These are phyloP conservation scores for Hypericum perforatum DNA, from an alignment of 345 rosid genomes.

Conservation along the genomic window DNA sequence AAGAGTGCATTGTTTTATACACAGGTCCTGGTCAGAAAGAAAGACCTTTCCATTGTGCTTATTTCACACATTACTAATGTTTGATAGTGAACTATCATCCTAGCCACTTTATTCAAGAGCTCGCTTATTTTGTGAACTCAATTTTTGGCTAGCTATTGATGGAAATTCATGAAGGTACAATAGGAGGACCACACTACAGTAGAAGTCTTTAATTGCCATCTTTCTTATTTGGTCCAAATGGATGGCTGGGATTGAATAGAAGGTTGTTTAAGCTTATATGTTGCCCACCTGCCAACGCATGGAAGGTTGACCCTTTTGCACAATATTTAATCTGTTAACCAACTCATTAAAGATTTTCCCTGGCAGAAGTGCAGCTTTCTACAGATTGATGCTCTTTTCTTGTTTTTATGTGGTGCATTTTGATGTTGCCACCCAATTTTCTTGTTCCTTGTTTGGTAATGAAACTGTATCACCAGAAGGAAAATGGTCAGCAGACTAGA, in stretches of 20 bases:
- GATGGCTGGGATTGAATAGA: background rate
- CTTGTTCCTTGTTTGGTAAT: background rate
- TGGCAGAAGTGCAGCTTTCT: background rate
- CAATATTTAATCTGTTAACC: constrained; percentile 7
- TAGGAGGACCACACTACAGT: background rate
- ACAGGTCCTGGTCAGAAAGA: no score
- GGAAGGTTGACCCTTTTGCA: constrained; percentile 5
- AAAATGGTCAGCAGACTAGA: no score
- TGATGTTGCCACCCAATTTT: background rate
- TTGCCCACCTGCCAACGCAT: background rate
- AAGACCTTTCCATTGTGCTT: no score
- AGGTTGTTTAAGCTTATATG: background rate
- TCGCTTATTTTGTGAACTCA: no score
- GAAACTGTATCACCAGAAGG: no score
- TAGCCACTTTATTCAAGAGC: no score
- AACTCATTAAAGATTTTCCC: constrained; percentile 7
- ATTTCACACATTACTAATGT: no score
- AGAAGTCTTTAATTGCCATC: background rate
- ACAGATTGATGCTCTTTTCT: constrained; percentile 1
- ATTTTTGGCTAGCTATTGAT: no score
- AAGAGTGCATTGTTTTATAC: no score
- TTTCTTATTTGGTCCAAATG: background rate
- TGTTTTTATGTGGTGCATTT: background rate
- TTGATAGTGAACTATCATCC: no score
- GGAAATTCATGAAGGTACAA: no score